These are phyloP conservation scores for Crithidia thermophila DNA, from an alignment of 208 protist genomes.

Conservation along the genomic window DNA sequence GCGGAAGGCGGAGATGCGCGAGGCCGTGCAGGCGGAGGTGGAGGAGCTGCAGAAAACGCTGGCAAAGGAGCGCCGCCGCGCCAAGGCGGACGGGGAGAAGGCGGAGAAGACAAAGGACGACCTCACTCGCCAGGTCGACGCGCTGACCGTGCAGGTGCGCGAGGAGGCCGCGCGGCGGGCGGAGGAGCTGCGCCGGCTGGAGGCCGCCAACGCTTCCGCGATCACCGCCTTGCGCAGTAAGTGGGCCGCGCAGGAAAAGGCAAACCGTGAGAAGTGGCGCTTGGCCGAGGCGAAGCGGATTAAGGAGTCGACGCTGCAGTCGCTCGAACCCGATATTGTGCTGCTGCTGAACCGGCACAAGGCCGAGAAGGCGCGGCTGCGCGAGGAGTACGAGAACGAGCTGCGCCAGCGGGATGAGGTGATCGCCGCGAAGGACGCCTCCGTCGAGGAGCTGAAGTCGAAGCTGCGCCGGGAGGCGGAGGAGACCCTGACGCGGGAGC, in stretches of 20 bases:
- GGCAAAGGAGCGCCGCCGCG: constrained; percentile 32
- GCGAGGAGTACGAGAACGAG: constrained; percentile 89
- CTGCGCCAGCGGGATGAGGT: constrained; percentile 82
- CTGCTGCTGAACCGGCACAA: constrained; percentile 92
- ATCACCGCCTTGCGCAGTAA: constrained; percentile 64
- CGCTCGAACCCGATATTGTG: constrained; percentile 92
- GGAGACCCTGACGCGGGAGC: constrained; percentile 57
- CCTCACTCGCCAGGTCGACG: constrained; percentile 56
- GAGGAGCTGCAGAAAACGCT: constrained; percentile 47
- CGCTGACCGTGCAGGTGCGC: constrained; percentile 59
- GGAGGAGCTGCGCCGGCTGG: constrained; percentile 59
- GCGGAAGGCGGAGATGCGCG: constrained; percentile 37
- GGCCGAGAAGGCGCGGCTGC: constrained; percentile 88
- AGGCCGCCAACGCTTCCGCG: constrained; percentile 68
- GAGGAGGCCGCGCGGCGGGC: constrained; percentile 46
- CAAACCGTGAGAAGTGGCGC: constrained; percentile 80
- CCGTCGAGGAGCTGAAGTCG: constrained; percentile 67
- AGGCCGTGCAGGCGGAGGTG: constrained; percentile 43
- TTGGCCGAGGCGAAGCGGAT: constrained; percentile 88
- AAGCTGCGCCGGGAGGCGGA: constrained; percentile 68
- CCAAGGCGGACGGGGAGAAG: constrained; percentile 37
- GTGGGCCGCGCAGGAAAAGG: constrained; percentile 84
- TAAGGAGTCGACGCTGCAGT: constrained; percentile 90
- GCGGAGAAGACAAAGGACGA: constrained; percentile 54
- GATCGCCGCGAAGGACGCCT: constrained; percentile 75